Percentiles rank a stretch among this genome's conserved stretches.
Conservation (phyloP, 306 rosid species). For the Sesbania bispinosa region DNA sequence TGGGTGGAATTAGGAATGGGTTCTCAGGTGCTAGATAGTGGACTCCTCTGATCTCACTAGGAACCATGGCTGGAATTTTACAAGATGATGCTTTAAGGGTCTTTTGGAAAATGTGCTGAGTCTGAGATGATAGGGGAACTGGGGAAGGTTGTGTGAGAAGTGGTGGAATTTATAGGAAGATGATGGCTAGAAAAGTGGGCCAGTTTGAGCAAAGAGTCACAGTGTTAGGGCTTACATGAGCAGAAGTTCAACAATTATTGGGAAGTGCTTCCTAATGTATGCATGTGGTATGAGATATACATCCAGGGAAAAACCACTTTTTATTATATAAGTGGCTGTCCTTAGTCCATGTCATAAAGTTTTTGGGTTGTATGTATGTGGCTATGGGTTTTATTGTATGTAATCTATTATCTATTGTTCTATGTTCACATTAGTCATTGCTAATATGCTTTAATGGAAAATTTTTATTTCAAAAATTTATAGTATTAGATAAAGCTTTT, state of each 20-base stretch:
- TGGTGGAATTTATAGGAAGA: slow-evolving; percentile 54
- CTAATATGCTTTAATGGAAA: not conserved
- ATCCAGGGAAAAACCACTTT: slow-evolving; percentile 21
- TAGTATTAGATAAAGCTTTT: too few relatives aligned
- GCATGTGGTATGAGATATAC: slow-evolving; percentile 41
- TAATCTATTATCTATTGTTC: slow-evolving; percentile 3
- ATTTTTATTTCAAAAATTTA: slow-evolving; percentile 20
- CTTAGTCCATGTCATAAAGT: slow-evolving; percentile 23
- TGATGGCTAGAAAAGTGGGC: slow-evolving; percentile 43
- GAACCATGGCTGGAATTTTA: slow-evolving; percentile 47
- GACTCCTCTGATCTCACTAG: slow-evolving; percentile 52
- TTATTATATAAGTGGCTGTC: slow-evolving; percentile 27
- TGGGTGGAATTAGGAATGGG: slow-evolving; percentile 32
- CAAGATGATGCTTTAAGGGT: slow-evolving; percentile 10
- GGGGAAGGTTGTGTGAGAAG: slow-evolving; percentile 31
- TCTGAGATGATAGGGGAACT: slow-evolving; percentile 22
- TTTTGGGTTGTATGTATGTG: slow-evolving; percentile 25
- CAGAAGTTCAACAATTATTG: slow-evolving; percentile 47
- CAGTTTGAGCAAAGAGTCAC: slow-evolving; percentile 32
- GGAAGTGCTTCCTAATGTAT: slow-evolving; percentile 37
- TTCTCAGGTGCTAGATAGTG: slow-evolving; percentile 43
- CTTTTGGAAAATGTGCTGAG: not conserved
- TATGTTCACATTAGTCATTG: slow-evolving; percentile 16
- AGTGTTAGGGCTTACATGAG: slow-evolving; percentile 51
- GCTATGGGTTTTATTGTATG: slow-evolving; percentile 7